phyloP scores from a whole-genome alignment of 1,139 yeast species.

The Magnusiomyces starmeri region DNA sequence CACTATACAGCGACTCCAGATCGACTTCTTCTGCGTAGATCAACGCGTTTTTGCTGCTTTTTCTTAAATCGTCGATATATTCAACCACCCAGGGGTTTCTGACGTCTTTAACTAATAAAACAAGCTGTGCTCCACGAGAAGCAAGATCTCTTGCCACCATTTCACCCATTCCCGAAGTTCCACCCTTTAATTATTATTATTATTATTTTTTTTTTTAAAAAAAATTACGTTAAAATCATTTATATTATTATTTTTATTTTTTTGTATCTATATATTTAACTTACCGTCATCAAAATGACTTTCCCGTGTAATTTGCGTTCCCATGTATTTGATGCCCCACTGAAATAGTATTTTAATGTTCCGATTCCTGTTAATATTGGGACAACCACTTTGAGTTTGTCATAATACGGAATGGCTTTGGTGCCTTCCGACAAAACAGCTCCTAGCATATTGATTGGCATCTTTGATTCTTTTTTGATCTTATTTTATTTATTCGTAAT shows the following conservation, averaged over 20 bases:
- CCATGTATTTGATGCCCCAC: slow-evolving; percentile 80
- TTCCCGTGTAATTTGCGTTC: slow-evolving; percentile 87
- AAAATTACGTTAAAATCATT: too few species aligned
- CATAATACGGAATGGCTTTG: slow-evolving; percentile 66
- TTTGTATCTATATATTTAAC: slow-evolving; percentile 5
- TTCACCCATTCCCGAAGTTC: slow-evolving; percentile 87
- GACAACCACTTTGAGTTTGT: slow-evolving; percentile 44
- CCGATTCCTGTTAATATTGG: slow-evolving; percentile 46
- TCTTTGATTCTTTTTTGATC: slow-evolving; percentile 26
- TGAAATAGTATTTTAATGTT: slow-evolving; percentile 59
- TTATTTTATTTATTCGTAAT: neutral
- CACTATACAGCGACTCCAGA: slow-evolving; percentile 60
- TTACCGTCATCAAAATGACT: slow-evolving; percentile 59
- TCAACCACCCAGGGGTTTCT: slow-evolving; percentile 74
- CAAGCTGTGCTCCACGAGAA: slow-evolving; percentile 73
- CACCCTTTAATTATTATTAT: slow-evolving; percentile 43
- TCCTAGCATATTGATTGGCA: slow-evolving; percentile 80
- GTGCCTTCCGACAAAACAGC: slow-evolving; percentile 65
- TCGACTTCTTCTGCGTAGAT: slow-evolving; percentile 88
- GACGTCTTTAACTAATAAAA: slow-evolving; percentile 58
- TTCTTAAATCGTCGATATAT: slow-evolving; percentile 69
- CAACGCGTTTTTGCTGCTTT: slow-evolving; percentile 57
- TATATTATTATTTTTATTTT: too few species aligned
- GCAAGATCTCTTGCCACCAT: slow-evolving; percentile 70
- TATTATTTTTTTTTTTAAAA: neutral